These are phyloP conservation scores for Colletotrichum filicis DNA, from an alignment of 2,329 filamentous ascomycete species.

Conservation along the genomic window DNA sequence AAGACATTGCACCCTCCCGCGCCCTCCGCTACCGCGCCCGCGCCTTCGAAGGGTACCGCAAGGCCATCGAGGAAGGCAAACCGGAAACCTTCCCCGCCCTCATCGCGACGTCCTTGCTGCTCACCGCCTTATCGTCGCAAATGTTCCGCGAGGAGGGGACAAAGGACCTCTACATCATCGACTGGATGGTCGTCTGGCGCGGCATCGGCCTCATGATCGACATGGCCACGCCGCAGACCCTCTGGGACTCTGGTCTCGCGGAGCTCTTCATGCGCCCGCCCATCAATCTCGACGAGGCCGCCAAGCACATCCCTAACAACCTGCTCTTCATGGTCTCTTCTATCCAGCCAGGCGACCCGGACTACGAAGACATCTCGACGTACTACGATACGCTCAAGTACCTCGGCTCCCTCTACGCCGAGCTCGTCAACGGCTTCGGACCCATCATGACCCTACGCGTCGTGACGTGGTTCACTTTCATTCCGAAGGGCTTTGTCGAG, in stretches of 20 bases:
- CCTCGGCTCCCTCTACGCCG: slow-evolving; percentile 62
- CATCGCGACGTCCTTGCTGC: slow-evolving; percentile 61
- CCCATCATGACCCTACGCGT: slow-evolving; percentile 59
- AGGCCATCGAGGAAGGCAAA: slow-evolving; percentile 58
- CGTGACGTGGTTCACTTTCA: slow-evolving; percentile 64
- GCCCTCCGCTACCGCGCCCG: slow-evolving; percentile 57
- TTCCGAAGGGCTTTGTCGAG: slow-evolving; percentile 56
- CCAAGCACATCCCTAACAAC: slow-evolving; percentile 55
- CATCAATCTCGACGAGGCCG: slow-evolving; percentile 56
- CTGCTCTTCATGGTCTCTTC: slow-evolving; percentile 61
- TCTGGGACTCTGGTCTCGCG: slow-evolving; percentile 55
- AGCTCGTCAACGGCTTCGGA: slow-evolving; percentile 57
- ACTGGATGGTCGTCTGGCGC: slow-evolving; percentile 67
- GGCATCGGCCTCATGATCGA: slow-evolving; percentile 63
- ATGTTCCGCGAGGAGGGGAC: slow-evolving; percentile 59
- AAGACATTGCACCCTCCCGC: slow-evolving; percentile 51
- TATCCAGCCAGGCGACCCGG: slow-evolving; percentile 54
- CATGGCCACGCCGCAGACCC: slow-evolving; percentile 44
- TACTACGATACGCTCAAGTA: slow-evolving; percentile 61
- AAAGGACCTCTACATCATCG: slow-evolving; percentile 60
- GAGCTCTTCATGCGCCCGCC: slow-evolving; percentile 60
- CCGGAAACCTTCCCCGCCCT: slow-evolving; percentile 61
- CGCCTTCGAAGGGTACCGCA: slow-evolving; percentile 62
- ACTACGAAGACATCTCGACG: slow-evolving; percentile 49
- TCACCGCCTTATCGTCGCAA: slow-evolving; percentile 62